Conservation (phyloP, 1,284 basidiomycete genomes). For the Ganoderma sinense region DNA sequence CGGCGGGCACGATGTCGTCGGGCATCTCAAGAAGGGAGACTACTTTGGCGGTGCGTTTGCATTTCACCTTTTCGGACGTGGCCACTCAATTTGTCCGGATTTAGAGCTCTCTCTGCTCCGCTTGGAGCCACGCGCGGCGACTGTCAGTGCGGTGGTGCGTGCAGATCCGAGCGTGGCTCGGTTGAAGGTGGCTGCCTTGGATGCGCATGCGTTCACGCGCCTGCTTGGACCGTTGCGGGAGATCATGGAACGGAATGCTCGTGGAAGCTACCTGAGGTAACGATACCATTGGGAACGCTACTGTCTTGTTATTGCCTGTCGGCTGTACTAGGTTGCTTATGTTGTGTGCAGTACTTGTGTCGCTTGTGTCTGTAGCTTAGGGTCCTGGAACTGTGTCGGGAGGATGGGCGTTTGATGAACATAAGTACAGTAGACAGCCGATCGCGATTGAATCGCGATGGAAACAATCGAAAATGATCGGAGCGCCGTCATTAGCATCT, state of each 20-base stretch:
- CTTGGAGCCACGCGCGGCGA: conserved; percentile 90
- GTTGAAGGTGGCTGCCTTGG: conserved; percentile 92
- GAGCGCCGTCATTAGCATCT: not conserved
- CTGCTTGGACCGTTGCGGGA: conserved; percentile 90
- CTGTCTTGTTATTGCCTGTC: conserved; percentile 7
- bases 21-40: conserved; percentile 86
- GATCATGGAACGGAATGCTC: conserved; percentile 87
- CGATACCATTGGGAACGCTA: not conserved
- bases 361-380: conserved; percentile 19
- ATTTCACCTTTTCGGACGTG: not conserved
- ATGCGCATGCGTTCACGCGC: conserved; percentile 94
- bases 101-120: conserved; percentile 87
- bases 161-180: conserved; percentile 59
- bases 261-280: conserved; percentile 50
- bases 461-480: conserved; percentile 8
- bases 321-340: conserved; percentile 10
- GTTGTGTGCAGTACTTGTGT: conserved; percentile 12
- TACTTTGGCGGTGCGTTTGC: conserved; percentile 92
- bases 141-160: conserved; percentile 84
- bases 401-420: not conserved
- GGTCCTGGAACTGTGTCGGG: not conserved
- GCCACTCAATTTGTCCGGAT: conserved; percentile 8
- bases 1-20: conserved; percentile 74
- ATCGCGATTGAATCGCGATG: not conserved
- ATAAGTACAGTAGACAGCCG: no score